Percentiles rank a stretch among this genome's conserved stretches.
These are phyloP conservation scores for Globisporangium megalacanthum DNA, from an alignment of 352 stramenopile genomes.

Conservation along the genomic window DNA sequence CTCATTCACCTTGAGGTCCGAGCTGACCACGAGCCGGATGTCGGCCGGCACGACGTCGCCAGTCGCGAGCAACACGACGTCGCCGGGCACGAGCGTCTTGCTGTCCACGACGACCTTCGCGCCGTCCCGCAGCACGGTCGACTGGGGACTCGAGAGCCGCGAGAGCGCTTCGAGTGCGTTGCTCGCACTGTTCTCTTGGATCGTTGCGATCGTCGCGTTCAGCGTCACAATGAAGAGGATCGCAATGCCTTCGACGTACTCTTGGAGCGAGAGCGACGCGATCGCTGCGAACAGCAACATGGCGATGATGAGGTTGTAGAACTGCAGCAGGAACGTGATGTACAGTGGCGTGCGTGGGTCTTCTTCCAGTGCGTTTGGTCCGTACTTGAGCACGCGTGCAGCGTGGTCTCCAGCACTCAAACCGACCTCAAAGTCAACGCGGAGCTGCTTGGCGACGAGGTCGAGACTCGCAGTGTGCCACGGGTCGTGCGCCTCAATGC, in stretches of 20 bases:
- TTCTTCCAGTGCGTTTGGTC: slow-evolving; percentile 51
- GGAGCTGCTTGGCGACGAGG: not conserved
- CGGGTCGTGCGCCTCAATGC: slow-evolving; percentile 26
- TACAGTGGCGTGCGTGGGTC: slow-evolving; percentile 50
- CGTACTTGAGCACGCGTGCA: slow-evolving; percentile 28
- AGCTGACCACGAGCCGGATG: slow-evolving; percentile 85
- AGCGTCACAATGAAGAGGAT: slow-evolving; percentile 61
- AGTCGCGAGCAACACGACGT: slow-evolving; percentile 84
- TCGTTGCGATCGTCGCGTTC: slow-evolving; percentile 53
- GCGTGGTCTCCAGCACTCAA: not conserved
- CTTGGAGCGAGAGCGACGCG: slow-evolving; percentile 43
- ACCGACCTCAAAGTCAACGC: not conserved
- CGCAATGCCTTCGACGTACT: slow-evolving; percentile 66
- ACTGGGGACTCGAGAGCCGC: slow-evolving; percentile 56
- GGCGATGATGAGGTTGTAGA: slow-evolving; percentile 76
- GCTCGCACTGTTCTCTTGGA: slow-evolving; percentile 55
- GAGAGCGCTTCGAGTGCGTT: slow-evolving; percentile 57
- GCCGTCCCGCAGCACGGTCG: slow-evolving; percentile 55
- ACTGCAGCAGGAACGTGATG: slow-evolving; percentile 66
- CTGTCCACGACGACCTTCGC: slow-evolving; percentile 58
- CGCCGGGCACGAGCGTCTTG: slow-evolving; percentile 64
- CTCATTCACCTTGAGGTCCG: slow-evolving; percentile 88
- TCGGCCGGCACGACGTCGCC: slow-evolving; percentile 93
- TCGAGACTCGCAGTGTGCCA: not conserved
- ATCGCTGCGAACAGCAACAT: slow-evolving; percentile 57